Evolutionary conservation across 1,139 yeast species (phyloP).

Genomic region (Zygoascus meyerae): DNA sequence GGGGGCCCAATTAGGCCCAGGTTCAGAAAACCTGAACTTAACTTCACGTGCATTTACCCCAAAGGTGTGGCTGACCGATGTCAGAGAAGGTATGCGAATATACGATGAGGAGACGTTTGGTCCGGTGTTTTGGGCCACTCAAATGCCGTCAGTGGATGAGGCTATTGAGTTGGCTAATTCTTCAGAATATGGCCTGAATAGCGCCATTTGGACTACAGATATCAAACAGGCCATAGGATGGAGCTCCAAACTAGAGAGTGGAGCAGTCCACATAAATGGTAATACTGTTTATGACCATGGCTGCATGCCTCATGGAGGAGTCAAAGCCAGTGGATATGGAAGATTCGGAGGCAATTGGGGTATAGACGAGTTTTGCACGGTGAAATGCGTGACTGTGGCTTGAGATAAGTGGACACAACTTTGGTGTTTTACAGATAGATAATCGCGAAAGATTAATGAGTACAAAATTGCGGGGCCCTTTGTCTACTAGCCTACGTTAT

Average conservation of each 20-base stretch:
- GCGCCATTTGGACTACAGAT: constrained; percentile 44
- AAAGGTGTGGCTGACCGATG: constrained; percentile 34
- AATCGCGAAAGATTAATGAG: too few species aligned
- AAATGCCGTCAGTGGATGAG: constrained; percentile 28
- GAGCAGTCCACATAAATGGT: constrained; percentile 50
- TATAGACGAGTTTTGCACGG: constrained; percentile 39
- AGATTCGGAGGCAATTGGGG: constrained; percentile 51
- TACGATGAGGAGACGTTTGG: constrained; percentile 43
- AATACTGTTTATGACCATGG: constrained; percentile 46
- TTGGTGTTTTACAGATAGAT: too few species aligned
- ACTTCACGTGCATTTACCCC: background rate
- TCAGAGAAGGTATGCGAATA: constrained; percentile 36
- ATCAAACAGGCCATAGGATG: constrained; percentile 35
- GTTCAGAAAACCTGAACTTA: background rate
- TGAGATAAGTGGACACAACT: background rate
- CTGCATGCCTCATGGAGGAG: constrained; percentile 52
- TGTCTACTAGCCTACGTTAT: too few species aligned
- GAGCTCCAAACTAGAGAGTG: constrained; percentile 40
- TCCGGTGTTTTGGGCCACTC: constrained; percentile 41
- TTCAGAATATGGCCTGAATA: constrained; percentile 39
- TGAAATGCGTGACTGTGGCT: constrained; percentile 37
- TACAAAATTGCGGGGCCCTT: too few species aligned
- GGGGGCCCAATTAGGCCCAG: constrained; percentile 22
- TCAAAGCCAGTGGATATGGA: constrained; percentile 47
- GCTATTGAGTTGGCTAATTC: constrained; percentile 34